A percentile compares a stretch with the other conserved stretches of the same genome.
Evolutionary conservation across 768 basidiomycete species (phyloP).

Genomic region (Rhodotorula graminis): DNA sequence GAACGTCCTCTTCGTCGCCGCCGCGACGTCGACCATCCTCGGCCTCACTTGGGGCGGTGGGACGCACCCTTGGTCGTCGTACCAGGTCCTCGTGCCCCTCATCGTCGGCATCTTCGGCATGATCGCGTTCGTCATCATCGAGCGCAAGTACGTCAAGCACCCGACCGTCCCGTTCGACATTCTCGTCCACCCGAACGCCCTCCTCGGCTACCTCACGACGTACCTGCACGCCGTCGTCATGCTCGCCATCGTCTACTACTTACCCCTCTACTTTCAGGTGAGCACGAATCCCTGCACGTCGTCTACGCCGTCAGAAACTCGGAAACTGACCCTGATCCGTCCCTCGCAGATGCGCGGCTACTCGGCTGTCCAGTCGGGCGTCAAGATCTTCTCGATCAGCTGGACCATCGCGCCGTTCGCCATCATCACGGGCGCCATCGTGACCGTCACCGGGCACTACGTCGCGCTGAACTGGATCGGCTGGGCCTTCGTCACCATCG

Average conservation of each 20-base stretch:
- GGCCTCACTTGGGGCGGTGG: conserved; percentile 56
- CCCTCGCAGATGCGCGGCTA: neutral
- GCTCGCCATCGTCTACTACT: conserved; percentile 19
- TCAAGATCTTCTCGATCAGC: conserved; percentile 11
- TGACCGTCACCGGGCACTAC: conserved; percentile 47
- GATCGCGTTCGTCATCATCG: conserved; percentile 57
- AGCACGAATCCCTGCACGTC: no score
- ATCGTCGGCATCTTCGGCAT: conserved; percentile 58
- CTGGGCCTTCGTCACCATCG: conserved; percentile 48
- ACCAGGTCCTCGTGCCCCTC: conserved; percentile 50
- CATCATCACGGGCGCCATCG: neutral
- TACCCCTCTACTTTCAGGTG: conserved; percentile 7
- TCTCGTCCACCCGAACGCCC: conserved; percentile 48
- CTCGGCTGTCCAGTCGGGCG: neutral
- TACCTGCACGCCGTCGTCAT: conserved; percentile 44
- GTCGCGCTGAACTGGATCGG: conserved; percentile 46
- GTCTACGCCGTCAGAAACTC: no score
- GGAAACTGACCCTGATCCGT: no score
- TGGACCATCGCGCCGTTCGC: conserved; percentile 37
- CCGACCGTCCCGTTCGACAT: conserved; percentile 46
- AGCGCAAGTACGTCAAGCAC: conserved; percentile 53
- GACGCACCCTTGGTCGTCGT: conserved; percentile 51
- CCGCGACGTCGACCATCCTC: conserved; percentile 45
- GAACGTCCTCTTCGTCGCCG: conserved; percentile 49
- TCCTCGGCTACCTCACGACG: conserved; percentile 46